Evolutionary conservation across 2,329 filamentous ascomycete species (phyloP).

Genomic region (Ascochyta lentis): DNA sequence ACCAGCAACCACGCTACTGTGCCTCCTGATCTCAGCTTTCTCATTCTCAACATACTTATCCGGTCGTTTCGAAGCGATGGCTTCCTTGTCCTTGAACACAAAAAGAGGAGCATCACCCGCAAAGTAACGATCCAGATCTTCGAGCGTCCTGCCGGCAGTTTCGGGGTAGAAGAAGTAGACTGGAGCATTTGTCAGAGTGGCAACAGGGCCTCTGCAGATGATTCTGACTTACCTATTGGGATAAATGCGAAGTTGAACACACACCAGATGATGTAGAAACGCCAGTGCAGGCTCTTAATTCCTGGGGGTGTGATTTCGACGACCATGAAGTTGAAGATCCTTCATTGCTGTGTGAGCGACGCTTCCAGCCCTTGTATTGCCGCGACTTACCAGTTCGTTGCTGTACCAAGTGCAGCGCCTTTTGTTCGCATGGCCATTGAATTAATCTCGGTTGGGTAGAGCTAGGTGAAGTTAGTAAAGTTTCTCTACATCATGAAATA

Average conservation of each 20-base stretch:
- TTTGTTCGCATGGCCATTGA: constrained; percentile 58
- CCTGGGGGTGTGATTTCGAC: constrained; percentile 53
- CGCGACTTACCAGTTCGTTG: constrained; percentile 54
- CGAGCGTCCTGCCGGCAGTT: constrained; percentile 38
- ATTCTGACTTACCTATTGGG: constrained; percentile 38
- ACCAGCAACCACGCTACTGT: constrained; percentile 30
- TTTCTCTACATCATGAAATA: fast-evolving
- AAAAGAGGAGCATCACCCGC: constrained; percentile 44
- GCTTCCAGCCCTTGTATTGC: no score
- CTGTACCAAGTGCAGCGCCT: constrained; percentile 57
- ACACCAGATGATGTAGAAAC: constrained; percentile 56
- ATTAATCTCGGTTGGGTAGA: constrained; percentile 60
- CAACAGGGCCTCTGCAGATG: no score
- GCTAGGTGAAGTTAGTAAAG: constrained; percentile 2
- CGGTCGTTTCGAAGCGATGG: constrained; percentile 54
- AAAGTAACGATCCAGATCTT: constrained; percentile 43
- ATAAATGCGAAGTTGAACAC: constrained; percentile 57
- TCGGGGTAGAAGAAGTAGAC: constrained; percentile 42
- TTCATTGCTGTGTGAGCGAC: neutral
- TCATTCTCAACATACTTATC: constrained; percentile 55
- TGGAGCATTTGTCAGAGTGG: constrained; percentile 7
- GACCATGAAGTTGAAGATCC: constrained; percentile 24
- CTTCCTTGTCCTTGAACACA: constrained; percentile 57
- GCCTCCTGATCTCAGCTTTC: constrained; percentile 34
- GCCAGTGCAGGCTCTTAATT: constrained; percentile 51